Base-by-base conservation (phyloP, 2,329 filamentous ascomycete genomes). In the Alternaria sp. region DNA sequence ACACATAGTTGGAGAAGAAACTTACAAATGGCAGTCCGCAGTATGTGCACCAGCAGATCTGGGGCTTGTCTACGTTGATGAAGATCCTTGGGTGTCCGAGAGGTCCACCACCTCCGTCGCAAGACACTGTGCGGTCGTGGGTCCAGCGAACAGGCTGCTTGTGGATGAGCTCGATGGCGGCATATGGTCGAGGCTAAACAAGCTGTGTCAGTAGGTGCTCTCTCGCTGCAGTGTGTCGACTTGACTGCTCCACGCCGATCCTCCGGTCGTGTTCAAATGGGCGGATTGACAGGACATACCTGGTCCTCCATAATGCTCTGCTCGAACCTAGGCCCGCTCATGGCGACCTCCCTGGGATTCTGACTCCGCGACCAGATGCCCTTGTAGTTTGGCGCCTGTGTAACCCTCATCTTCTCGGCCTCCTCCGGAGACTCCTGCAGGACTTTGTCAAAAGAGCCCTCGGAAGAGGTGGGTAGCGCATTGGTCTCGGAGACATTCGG, bases 31-130 rank as follows among this genome's bases (percentile, higher is more conserved):
- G 95, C 69, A 95, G 79, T 54, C 95, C 95, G 79, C 95, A 99
- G 84, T 99, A 99, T 75, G 87, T 90, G 85, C 95, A 99, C 78
- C 85, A 85, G 81, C 88, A 88, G 74, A 99, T 97, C 84, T 98
- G 90, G 44, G 95, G 92, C 86, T 97, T 98, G 82, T 99, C 95
- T 69, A 92, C 90, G 83, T 99, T 99, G 87, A 99, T 99, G 80
- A 93, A 99, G 82, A 99, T 91, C 75, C 88, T 88, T 51, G 95
- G 95, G 80, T 99, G 95, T 44, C 95, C 95, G 57, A 92, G 84
- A 32, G 94, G 90, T 46, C 94, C 95, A 69, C 94, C 94, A 60
- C 94, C 95, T 60, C 95, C 95, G 74, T 98, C 94, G 78, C 95
- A 99, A 45, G 89, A 89, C 53, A 96, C 94, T 50, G 92, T 81